Base-by-base conservation (phyloP, 441 rosid species). In the Pelargonium fulgidum region DNA sequence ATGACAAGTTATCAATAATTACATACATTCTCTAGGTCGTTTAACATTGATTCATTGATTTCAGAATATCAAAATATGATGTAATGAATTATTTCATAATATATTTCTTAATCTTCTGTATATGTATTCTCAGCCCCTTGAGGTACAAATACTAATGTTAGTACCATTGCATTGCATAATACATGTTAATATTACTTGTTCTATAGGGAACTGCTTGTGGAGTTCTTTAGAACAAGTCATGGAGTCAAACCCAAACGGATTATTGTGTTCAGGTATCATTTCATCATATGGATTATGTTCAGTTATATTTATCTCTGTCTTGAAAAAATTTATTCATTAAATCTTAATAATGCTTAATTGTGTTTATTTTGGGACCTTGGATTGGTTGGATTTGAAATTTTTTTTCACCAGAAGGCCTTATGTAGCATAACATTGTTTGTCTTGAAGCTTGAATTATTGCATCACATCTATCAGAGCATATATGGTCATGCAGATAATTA, bases 201-300 rank as follows among this genome's bases (percentile, higher is more conserved):
- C 77, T 69, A 24, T 81, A 93, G 95, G 70, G 97, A 93, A 77
- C 72, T 89, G 68, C 85, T 91, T 42, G 22, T 82, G 20, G 93
- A 93, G 59, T 93, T 93, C 79, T 91, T 70, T 77, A 36, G 61
- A 64, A 85, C 95, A 1, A 88, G 95, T 70, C 73, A 66, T 7
- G 62, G 56, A 44, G 69, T 69, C 33, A 93, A 91, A 84, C 97
- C 98, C 16, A 82, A 79, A 62, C 96, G 87, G 74, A 91, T 93
- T 68, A 86, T 93, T 66, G 72, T 91, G 56, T 93, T 93, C 88
- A 90, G 99, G 99, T 89, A 79, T 68, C 62, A 44, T 42, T 36
- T 39, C 64, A 3, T 39, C 50, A 16, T 68, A 1, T 12, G 11
- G 24, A 19, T 44, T 13, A 13, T 72, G 44, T 71, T n/a, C 20